Evolutionary conservation across 1,284 basidiomycete genomes (phyloP).

Genomic region (Marasmius fiardii): DNA sequence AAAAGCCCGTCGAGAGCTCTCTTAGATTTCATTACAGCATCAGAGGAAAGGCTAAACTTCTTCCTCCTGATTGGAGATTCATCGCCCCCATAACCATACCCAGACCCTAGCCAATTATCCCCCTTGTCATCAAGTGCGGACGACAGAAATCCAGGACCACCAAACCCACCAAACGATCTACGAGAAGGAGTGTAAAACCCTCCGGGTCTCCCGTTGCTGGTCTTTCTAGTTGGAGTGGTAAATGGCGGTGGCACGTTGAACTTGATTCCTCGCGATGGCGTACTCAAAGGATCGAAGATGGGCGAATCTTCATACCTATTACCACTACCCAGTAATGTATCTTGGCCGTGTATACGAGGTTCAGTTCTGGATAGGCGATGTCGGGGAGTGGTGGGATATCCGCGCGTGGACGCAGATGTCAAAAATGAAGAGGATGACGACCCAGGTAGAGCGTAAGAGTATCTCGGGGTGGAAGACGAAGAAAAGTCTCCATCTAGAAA

Average conservation of each 20-base stretch:
- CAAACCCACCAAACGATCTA: neutral
- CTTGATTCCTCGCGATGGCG: slow-evolving; percentile 2
- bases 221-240: neutral
- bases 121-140: neutral
- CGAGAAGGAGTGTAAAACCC: neutral
- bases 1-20: neutral
- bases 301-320: neutral
- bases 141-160: neutral
- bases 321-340: neutral
- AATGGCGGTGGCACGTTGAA: neutral
- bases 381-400: neutral
- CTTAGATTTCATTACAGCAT: neutral
- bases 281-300: neutral
- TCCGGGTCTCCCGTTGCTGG: neutral
- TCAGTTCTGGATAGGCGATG: neutral
- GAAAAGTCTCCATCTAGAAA: neutral
- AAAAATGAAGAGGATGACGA: neutral
- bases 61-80: slow-evolving; percentile 3
- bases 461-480: neutral
- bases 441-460: neutral
- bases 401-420: neutral
- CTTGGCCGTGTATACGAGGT: neutral
- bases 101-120: neutral
- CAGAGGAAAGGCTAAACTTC: neutral
- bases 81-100: neutral